These are phyloP conservation scores for Dissoconium aciculare DNA, from an alignment of 2,329 filamentous ascomycete species.

Conservation along the genomic window DNA sequence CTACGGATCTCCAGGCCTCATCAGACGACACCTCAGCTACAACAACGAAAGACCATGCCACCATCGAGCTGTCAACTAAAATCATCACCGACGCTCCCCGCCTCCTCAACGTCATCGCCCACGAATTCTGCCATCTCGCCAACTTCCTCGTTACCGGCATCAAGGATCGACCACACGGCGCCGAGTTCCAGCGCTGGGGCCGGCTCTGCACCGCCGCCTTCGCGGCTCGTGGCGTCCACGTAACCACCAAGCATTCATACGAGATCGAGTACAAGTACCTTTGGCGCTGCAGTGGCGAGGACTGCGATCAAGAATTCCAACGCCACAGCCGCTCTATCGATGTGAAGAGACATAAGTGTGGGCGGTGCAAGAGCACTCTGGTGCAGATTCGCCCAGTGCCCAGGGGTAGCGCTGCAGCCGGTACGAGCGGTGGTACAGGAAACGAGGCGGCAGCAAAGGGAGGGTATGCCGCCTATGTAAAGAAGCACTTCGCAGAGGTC, in stretches of 20 bases:
- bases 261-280: constrained; percentile 84
- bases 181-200: constrained; percentile 70
- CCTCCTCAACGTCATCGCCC: constrained; percentile 79
- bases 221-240: constrained; percentile 47
- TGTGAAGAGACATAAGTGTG: constrained; percentile 54
- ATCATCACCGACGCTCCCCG: constrained; percentile 33
- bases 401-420: constrained; percentile 23
- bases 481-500: constrained; percentile 50
- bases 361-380: constrained; percentile 52
- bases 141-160: constrained; percentile 77
- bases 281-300: constrained; percentile 51
- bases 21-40: constrained; percentile 1
- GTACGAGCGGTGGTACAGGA: constrained; percentile 11
- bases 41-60: constrained; percentile 40
- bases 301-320: constrained; percentile 59
- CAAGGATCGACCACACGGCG: constrained; percentile 64
- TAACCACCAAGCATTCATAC: constrained; percentile 84
- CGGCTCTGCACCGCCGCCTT: constrained; percentile 42
- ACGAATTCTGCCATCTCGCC: constrained; percentile 89
- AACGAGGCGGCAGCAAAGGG: constrained; percentile 17
- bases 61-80: constrained; percentile 27
- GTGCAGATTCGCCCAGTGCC: constrained; percentile 69
- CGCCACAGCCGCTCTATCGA: constrained; percentile 80
- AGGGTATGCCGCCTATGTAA: constrained; percentile 47
- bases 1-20: constrained; percentile 11